Percentiles rank a stretch among this genome's conserved stretches.
phyloP scores from a whole-genome alignment of 1,284 basidiomycete genomes.

The Cryptococcus wingfieldii region DNA sequence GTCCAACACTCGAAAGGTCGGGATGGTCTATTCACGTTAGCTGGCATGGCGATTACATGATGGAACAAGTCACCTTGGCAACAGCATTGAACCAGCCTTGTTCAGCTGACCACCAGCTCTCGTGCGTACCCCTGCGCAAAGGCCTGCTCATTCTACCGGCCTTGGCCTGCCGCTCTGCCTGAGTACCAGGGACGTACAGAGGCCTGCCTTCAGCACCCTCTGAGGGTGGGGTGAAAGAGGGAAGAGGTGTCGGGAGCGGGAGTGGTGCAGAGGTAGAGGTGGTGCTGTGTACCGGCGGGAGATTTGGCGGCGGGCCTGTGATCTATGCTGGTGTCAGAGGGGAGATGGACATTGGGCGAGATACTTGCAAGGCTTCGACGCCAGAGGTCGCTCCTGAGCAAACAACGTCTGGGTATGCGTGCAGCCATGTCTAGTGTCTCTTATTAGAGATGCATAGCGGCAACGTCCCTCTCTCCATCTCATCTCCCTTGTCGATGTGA shows the following conservation, averaged over 20 bases:
- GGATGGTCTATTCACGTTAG: constrained; percentile 51
- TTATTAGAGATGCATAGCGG: too few species aligned
- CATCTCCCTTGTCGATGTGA: too few species aligned
- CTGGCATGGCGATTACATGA: neutral
- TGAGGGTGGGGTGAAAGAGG: constrained; percentile 22
- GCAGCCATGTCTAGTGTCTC: too few species aligned
- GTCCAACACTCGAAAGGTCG: constrained; percentile 76
- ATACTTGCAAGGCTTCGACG: neutral
- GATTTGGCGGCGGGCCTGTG: constrained; percentile 41
- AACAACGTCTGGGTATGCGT: too few species aligned
- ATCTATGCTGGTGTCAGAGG: constrained; percentile 22
- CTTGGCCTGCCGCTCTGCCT: constrained; percentile 32
- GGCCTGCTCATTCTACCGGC: constrained; percentile 38
- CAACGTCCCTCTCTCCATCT: too few species aligned
- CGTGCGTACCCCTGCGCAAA: constrained; percentile 42
- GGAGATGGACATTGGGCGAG: neutral
- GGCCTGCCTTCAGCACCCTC: constrained; percentile 22
- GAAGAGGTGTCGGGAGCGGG: constrained; percentile 30
- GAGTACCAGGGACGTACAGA: constrained; percentile 36
- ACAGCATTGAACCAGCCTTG: constrained; percentile 48
- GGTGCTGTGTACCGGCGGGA: constrained; percentile 27
- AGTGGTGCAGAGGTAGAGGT: constrained; percentile 39
- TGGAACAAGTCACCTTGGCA: constrained; percentile 27
- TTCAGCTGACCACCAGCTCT: constrained; percentile 46
- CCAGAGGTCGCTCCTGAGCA: neutral